phyloP scores from a whole-genome alignment of 2,329 filamentous ascomycete species.

The Neofusicoccum kwambonambiense region DNA sequence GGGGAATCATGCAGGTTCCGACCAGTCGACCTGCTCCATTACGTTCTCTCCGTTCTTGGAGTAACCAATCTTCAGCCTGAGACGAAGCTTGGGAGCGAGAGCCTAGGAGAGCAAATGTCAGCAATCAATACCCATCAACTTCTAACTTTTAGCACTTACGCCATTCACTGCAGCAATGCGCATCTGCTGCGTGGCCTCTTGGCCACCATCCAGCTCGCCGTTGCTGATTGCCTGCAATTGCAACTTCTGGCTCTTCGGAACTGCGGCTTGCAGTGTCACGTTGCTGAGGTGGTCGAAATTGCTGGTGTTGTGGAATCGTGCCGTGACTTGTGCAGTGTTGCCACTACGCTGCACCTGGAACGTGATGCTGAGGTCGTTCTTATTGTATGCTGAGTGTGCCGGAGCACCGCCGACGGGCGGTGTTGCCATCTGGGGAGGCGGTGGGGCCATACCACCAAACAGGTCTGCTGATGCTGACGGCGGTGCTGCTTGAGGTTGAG shows the following conservation, averaged over 20 bases:
- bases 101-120: conserved; percentile 46
- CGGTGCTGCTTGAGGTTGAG: conserved; percentile 38
- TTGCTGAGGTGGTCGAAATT: conserved; percentile 64
- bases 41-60: conserved; percentile 68
- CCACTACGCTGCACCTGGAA: conserved; percentile 82
- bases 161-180: conserved; percentile 76
- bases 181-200: conserved; percentile 89
- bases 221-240: conserved; percentile 88
- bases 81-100: conserved; percentile 65
- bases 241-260: conserved; percentile 93
- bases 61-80: conserved; percentile 84
- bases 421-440: conserved; percentile 48
- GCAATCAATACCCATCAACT: neutral
- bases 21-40: conserved; percentile 95
- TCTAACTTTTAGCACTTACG: conserved; percentile 61
- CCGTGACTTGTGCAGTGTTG: conserved; percentile 76
- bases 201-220: conserved; percentile 70
- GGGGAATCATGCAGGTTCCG: conserved; percentile 59
- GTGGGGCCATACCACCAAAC: conserved; percentile 45
- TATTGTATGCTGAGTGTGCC: conserved; percentile 75
- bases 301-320: conserved; percentile 78
- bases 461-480: conserved; percentile 41
- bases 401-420: conserved; percentile 39
- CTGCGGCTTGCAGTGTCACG: conserved; percentile 87
- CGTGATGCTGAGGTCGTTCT: conserved; percentile 77